These are phyloP conservation scores for Flammula alnicola DNA, from an alignment of 1,284 basidiomycete species.

Conservation along the genomic window DNA sequence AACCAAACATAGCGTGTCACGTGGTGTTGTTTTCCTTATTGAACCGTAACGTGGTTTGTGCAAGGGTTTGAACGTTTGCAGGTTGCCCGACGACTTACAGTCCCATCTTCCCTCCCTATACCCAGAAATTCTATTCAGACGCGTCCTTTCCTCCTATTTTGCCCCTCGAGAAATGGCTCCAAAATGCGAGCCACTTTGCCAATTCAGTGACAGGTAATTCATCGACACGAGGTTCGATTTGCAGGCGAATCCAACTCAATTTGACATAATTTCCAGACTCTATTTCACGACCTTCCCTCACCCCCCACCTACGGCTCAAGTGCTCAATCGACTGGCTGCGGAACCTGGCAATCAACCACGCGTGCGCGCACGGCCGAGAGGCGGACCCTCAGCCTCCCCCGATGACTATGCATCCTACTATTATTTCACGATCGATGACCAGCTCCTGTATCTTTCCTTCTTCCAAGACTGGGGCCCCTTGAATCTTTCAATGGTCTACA, in stretches of 20 bases:
- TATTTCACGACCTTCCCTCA: constrained; percentile 83
- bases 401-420: constrained; percentile 77
- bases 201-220: constrained; percentile 71
- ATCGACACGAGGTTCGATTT: constrained; percentile 5
- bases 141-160: constrained; percentile 20
- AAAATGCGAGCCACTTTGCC: constrained; percentile 74
- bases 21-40: constrained; percentile 19
- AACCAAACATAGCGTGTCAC: constrained; percentile 19
- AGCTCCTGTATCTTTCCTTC: constrained; percentile 92
- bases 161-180: constrained; percentile 46
- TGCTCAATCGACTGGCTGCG: constrained; percentile 60
- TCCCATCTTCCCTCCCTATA: constrained; percentile 18
- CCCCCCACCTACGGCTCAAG: constrained; percentile 65
- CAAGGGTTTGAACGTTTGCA: constrained; percentile 7
- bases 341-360: constrained; percentile 58
- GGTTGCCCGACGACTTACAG: constrained; percentile 10
- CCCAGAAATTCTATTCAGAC: constrained; percentile 15
- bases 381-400: constrained; percentile 61
- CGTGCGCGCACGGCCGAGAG: constrained; percentile 61
- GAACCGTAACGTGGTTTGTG: constrained; percentile 21
- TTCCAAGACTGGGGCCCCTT: constrained; percentile 95
- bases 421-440: constrained; percentile 90
- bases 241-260: constrained; percentile 10
- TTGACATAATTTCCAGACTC: constrained; percentile 51
- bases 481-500: constrained; percentile 91